Percentiles rank a stretch among this genome's conserved stretches.
Evolutionary conservation across 352 stramenopile species (phyloP).

Genomic region (Globisporangium irregulare): DNA sequence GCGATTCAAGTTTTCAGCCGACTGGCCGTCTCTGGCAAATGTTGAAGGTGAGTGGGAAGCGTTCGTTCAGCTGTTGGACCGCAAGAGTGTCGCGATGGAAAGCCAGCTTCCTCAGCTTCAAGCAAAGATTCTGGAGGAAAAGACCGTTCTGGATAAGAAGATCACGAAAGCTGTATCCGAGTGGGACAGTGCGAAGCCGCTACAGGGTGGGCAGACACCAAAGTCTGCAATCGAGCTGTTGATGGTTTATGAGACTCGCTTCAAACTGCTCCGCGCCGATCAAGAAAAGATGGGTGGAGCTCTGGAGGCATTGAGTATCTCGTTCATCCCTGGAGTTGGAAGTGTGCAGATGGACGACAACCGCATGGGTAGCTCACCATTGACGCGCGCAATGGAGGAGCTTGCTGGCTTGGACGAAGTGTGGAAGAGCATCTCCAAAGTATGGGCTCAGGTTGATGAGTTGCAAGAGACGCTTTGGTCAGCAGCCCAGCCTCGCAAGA

Average conservation of each 20-base stretch:
- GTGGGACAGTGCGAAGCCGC: slow-evolving; percentile 78
- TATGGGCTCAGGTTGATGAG: slow-evolving; percentile 86
- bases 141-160: slow-evolving; percentile 86
- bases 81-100: slow-evolving; percentile 94
- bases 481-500: slow-evolving; percentile 92
- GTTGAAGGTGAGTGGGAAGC: slow-evolving; percentile 96
- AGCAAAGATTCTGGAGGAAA: slow-evolving; percentile 96
- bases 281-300: slow-evolving; percentile 94
- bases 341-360: slow-evolving; percentile 69
- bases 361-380: slow-evolving; percentile 64
- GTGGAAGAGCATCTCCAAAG: slow-evolving; percentile 93
- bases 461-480: slow-evolving; percentile 95
- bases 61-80: slow-evolving; percentile 88
- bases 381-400: slow-evolving; percentile 87
- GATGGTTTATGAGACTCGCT: slow-evolving; percentile 82
- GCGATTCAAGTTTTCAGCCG: slow-evolving; percentile 91
- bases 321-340: slow-evolving; percentile 42
- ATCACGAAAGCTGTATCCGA: slow-evolving; percentile 71
- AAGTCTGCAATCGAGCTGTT: slow-evolving; percentile 78
- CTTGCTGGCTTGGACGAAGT: slow-evolving; percentile 96
- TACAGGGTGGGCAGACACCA: slow-evolving; percentile 67
- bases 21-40: slow-evolving; percentile 97
- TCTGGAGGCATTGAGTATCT: slow-evolving; percentile 94
- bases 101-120: slow-evolving; percentile 96
- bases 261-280: slow-evolving; percentile 86